Evolutionary conservation across 2,329 filamentous ascomycete species (phyloP).

Genomic region (Pestalotiopsis sp.): DNA sequence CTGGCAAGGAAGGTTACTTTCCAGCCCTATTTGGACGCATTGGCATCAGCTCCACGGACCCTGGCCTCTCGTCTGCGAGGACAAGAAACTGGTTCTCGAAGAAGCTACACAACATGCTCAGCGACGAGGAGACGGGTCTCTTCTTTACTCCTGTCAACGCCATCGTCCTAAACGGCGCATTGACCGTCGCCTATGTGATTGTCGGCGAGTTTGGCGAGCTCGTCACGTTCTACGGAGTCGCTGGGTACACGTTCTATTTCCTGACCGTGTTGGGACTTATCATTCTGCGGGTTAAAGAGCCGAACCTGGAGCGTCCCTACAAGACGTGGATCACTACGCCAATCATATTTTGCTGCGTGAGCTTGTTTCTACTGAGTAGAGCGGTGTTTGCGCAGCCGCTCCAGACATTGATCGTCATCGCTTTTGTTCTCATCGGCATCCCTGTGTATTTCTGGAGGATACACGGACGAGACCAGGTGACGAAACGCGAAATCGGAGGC

Average conservation of each 20-base stretch:
- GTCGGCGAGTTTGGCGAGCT: constrained; percentile 91
- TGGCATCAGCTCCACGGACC: constrained; percentile 59
- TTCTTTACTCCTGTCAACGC: constrained; percentile 96
- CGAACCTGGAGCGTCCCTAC: constrained; percentile 86
- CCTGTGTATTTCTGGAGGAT: constrained; percentile 91
- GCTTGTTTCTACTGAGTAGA: constrained; percentile 84
- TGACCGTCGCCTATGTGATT: constrained; percentile 78
- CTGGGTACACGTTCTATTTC: constrained; percentile 97
- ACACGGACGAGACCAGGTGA: constrained; percentile 60
- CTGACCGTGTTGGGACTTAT: constrained; percentile 92
- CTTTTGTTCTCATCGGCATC: constrained; percentile 80
- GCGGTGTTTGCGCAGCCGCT: constrained; percentile 89
- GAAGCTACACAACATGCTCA: constrained; percentile 63
- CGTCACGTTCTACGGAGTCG: constrained; percentile 96
- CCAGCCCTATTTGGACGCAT: constrained; percentile 82
- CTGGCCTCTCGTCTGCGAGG: constrained; percentile 46
- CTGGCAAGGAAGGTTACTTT: constrained; percentile 93
- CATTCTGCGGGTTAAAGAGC: constrained; percentile 84
- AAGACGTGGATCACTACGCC: constrained; percentile 96
- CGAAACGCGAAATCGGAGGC: constrained; percentile 41
- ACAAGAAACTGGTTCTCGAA: constrained; percentile 61
- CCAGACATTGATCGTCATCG: constrained; percentile 85
- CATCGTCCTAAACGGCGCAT: constrained; percentile 75
- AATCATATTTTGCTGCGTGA: constrained; percentile 98
- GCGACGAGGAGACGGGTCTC: constrained; percentile 77